A percentile compares a stretch with the other conserved stretches of the same genome.
phyloP scores from a whole-genome alignment of 352 stramenopile species.

The Phytophthora palmivora region DNA sequence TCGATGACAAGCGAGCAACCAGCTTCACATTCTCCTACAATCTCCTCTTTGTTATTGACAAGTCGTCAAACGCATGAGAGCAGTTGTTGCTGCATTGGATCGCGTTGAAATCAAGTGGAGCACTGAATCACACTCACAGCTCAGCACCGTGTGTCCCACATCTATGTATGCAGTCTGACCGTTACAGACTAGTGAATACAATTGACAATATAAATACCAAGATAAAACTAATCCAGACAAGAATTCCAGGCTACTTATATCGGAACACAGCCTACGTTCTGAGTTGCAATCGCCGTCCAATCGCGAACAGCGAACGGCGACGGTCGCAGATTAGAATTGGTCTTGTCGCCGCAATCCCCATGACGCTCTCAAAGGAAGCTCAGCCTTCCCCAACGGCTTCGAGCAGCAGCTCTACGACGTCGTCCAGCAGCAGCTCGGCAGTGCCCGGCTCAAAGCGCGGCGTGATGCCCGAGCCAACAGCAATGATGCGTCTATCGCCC shows the following conservation, averaged over 20 bases:
- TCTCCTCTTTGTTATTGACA: too few species aligned
- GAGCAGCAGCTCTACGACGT: conserved; percentile 19
- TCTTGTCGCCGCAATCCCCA: conserved; percentile 15
- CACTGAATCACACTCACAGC: too few species aligned
- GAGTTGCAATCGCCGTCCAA: conserved; percentile 22
- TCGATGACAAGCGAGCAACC: too few species aligned
- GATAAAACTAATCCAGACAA: not conserved
- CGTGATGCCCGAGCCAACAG: conserved; percentile 29
- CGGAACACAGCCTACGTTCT: conserved; percentile 8
- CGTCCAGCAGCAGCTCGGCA: conserved; percentile 25
- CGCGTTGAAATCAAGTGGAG: conserved; percentile 1
- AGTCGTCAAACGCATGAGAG: too few species aligned
- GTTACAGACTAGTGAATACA: conserved; percentile 17
- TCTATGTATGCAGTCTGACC: conserved; percentile 9
- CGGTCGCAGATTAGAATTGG: conserved; percentile 9
- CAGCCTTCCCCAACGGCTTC: conserved; percentile 14
- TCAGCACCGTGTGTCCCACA: too few species aligned
- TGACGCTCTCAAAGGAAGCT: conserved; percentile 18
- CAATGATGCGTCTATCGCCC: conserved; percentile 51
- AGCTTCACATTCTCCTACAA: too few species aligned
- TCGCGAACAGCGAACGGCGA: conserved; percentile 19
- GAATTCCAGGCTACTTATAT: conserved; percentile 2
- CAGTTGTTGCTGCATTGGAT: too few species aligned
- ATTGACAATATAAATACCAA: not conserved
- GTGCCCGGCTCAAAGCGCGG: conserved; percentile 9